Evolutionary conservation across 2,329 filamentous ascomycete genomes (phyloP), one percentile per base, ranked within the genome.

Genomic region (Monosporascus sp.): DNA sequence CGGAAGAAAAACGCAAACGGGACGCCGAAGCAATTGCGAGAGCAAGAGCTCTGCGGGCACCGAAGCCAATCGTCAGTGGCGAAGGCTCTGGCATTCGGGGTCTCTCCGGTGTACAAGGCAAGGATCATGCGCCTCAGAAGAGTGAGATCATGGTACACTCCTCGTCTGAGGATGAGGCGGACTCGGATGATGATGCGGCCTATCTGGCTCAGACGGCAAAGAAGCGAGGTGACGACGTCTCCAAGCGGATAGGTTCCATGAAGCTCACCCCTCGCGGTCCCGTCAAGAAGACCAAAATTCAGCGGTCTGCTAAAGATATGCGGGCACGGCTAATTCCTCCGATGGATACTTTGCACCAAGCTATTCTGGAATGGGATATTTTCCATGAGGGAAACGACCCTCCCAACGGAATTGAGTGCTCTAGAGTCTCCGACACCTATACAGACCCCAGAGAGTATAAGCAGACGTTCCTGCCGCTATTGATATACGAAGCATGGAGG

Each of bases 401-500:
- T 6, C 92, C 94, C 0, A 86, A 83, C 50, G 83, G 83, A 17
- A 85, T 86, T 48, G 79, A 83, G 45, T 96, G 93, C 65, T 83
- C 80, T 47, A 77, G 83, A 51, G 93, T 99, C 11, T 85, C 87
- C 5, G 87, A 89, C 56, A 83, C 83, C 1, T 99, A 96, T 71
- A 70, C 77, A 27, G 86, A 90, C 60, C 88, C 91, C 0, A 74
- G 75, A 44, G 85, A 89, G 49, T 99, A 99, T 67, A 89, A 95
- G 67, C 79, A 83, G 54, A 96, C 91, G 0, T 99, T 99, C 70
- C 86, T 95, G 60, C 92, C 93, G 6, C 77, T 99, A 22, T 79
- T 99, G 36, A 85, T 94, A 31, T 87, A 96, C 25, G 94, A 99
- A 75, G 93, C 93, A 31, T 99, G 94, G 94, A 89, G 95, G 66